These are phyloP conservation scores for Penicillium aurantiogriseum DNA, from an alignment of 2,329 filamentous ascomycete species.

Conservation along the genomic window DNA sequence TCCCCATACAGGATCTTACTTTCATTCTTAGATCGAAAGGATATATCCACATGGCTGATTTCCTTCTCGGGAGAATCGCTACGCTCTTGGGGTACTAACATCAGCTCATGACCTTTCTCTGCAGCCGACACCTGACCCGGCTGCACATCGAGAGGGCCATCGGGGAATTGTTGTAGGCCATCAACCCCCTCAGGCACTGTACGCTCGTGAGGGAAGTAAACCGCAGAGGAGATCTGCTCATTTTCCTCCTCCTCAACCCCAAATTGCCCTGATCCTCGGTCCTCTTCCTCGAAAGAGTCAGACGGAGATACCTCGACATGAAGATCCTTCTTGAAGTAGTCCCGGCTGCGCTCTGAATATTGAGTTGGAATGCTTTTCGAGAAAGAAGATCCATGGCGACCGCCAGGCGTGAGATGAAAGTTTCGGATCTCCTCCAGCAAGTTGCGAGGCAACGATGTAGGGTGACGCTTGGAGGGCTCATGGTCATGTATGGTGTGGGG, in stretches of 20 bases:
- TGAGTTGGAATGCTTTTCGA: slow-evolving; percentile 41
- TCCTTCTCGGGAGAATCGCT: slow-evolving; percentile 29
- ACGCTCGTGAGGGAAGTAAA: slow-evolving; percentile 64
- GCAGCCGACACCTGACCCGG: slow-evolving; percentile 27
- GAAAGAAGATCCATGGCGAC: slow-evolving; percentile 47
- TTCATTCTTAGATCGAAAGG: slow-evolving; percentile 59
- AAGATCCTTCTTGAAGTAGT: slow-evolving; percentile 28
- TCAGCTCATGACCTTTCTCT: slow-evolving; percentile 28
- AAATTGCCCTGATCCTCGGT: slow-evolving; percentile 28
- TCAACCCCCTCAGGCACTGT: slow-evolving; percentile 32
- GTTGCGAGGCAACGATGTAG: slow-evolving; percentile 46
- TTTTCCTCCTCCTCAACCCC: slow-evolving; percentile 60
- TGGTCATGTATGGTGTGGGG: slow-evolving; percentile 16
- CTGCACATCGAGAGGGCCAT: slow-evolving; percentile 22
- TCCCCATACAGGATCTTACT: slow-evolving; percentile 62
- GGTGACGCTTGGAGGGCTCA: slow-evolving; percentile 26
- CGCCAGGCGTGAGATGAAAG: slow-evolving; percentile 52
- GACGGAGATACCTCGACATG: slow-evolving; percentile 21
- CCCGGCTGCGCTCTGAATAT: slow-evolving; percentile 33
- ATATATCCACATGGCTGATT: slow-evolving; percentile 60
- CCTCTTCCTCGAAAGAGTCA: slow-evolving; percentile 26
- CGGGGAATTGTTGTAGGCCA: slow-evolving; percentile 20
- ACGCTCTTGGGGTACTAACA: slow-evolving; percentile 31
- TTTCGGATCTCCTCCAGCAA: slow-evolving; percentile 59
- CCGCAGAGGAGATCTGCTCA: slow-evolving; percentile 63